Conservation (phyloP, 2,329 filamentous ascomycete genomes). For the Cadophora gregata region DNA sequence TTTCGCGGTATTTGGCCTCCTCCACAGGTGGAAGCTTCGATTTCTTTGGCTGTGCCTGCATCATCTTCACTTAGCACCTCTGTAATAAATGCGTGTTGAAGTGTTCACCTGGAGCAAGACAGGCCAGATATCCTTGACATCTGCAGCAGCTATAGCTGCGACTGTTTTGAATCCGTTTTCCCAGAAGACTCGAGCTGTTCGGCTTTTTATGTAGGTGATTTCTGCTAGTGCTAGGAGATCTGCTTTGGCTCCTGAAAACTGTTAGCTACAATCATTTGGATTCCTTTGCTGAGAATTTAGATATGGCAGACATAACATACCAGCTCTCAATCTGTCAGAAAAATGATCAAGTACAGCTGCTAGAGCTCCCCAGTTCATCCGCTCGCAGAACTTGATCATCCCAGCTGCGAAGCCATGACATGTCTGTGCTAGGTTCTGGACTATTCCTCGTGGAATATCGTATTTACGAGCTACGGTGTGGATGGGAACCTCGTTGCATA, state of each 20-base stretch:
- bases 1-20: constrained; percentile 65
- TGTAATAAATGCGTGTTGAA: neutral
- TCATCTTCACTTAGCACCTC: neutral
- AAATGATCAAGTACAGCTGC: constrained; percentile 77
- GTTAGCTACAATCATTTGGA: constrained; percentile 7
- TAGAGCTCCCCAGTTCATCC: constrained; percentile 77
- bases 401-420: constrained; percentile 81
- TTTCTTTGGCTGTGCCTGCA: constrained; percentile 53
- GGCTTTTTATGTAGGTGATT: constrained; percentile 78
- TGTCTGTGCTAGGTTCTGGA: constrained; percentile 75
- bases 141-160: constrained; percentile 70
- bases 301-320: constrained; percentile 27
- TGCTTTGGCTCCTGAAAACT: constrained; percentile 61
- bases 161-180: constrained; percentile 77
- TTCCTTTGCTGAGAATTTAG: neutral
- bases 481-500: constrained; percentile 78
- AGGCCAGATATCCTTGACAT: constrained; percentile 70
- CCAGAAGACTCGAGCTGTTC: constrained; percentile 76
- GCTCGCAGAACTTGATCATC: constrained; percentile 80
- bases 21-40: constrained; percentile 60
- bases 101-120: constrained; percentile 69
- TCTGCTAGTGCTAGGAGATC: constrained; percentile 74
- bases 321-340: constrained; percentile 72
- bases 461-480: constrained; percentile 74
- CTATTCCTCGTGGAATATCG: constrained; percentile 69